Base-by-base conservation (phyloP, 129 eudicot species). In the Logfia minima region DNA sequence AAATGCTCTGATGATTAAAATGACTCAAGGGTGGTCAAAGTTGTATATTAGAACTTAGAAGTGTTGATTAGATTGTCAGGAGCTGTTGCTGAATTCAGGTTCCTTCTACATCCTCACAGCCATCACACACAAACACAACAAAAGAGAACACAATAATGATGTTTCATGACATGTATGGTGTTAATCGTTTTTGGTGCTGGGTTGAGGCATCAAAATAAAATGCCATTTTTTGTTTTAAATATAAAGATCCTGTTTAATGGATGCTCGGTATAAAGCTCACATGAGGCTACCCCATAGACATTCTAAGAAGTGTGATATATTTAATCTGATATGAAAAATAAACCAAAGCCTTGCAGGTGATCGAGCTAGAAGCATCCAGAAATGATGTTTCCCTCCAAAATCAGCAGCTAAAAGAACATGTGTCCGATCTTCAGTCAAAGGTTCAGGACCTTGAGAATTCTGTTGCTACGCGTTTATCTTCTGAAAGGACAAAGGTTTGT, bases 311-410 rank as follows among this genome's bases (percentile, higher is more conserved):
- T 10, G 14, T 79, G 77, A 6, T 76, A 70, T 77, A 61, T 80
- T 81, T 80, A 58, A 63, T 85, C 96, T 92, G 89, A 92, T 84
- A 52, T 69, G 68, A 80, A 85, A 53, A 82, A 85, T 75, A 80
- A 90, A 83, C 62, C 85, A 85, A 89, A 88, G 92, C 82, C 80
- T 86, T 80, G 78, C 98, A 93, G 97, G 98, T 93, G 74, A 32
- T 77, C 24, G 90, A 87, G 88, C 79, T 90, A 82, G 93, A 90
- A 85, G 83, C 80, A 62, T 80, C 83, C 48, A 81, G 61, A 77
- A 83, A 73, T 70, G 80, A 65, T 63, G 82, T 91, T 41, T 75
- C 79, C 71, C 81, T 60, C 76, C 93, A 93, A 78, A 90, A 86
- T 52, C 87, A 62, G 66, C 90, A 79, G 65, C 77, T 93, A 81